Conservation (phyloP, 352 stramenopile genomes). For the Phytophthora nicotianae region DNA sequence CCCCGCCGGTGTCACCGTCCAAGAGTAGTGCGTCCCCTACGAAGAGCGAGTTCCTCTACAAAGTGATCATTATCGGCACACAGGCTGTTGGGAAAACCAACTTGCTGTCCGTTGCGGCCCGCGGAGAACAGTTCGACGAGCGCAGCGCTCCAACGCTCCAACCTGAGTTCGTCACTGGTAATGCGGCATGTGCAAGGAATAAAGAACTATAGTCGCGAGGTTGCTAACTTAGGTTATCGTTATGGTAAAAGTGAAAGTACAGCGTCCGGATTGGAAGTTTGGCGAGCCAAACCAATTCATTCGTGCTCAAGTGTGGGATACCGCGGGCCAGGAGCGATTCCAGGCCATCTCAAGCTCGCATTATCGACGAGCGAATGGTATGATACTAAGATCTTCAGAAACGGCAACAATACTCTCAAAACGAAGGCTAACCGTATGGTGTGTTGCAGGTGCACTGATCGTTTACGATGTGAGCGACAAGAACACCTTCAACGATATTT, state of each 20-base stretch:
- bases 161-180: slow-evolving; percentile 45
- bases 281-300: slow-evolving; percentile 63
- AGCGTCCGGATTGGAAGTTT: slow-evolving; percentile 73
- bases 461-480: slow-evolving; percentile 3
- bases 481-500: slow-evolving; percentile 4
- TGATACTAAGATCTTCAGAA: background rate
- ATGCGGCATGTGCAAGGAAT: too few relatives aligned
- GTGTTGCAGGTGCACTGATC: background rate
- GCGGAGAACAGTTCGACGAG: slow-evolving; percentile 59
- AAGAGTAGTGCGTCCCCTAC: slow-evolving; percentile 9
- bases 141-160: slow-evolving; percentile 20
- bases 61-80: slow-evolving; percentile 54
- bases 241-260: slow-evolving; percentile 9
- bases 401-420: background rate
- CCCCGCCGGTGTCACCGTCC: slow-evolving; percentile 32
- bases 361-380: slow-evolving; percentile 3
- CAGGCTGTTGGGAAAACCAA: slow-evolving; percentile 66
- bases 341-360: slow-evolving; percentile 36
- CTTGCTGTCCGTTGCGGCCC: slow-evolving; percentile 51
- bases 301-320: slow-evolving; percentile 73
- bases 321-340: slow-evolving; percentile 69
- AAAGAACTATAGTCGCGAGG: background rate
- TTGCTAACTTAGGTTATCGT: background rate
- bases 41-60: slow-evolving; percentile 1
- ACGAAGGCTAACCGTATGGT: background rate